phyloP scores from a whole-genome alignment of 345 rosid species.

The Populus nigra region DNA sequence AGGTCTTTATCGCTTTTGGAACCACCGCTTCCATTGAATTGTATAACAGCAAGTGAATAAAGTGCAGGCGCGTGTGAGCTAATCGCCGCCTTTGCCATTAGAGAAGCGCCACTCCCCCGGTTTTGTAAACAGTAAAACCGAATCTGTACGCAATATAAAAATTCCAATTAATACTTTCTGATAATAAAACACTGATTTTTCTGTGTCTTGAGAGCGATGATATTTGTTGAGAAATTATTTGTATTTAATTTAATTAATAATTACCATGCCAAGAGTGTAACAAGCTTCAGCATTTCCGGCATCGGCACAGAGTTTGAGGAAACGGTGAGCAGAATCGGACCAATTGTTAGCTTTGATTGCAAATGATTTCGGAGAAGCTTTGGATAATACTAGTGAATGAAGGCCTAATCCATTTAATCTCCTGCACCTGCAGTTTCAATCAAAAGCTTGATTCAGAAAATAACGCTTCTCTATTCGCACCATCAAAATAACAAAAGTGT shows the following conservation, averaged over 20 bases:
- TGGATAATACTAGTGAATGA: slow-evolving; percentile 51
- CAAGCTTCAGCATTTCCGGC: slow-evolving; percentile 91
- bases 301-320: slow-evolving; percentile 70
- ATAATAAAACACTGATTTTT: not conserved
- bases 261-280: slow-evolving; percentile 95
- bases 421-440: slow-evolving; percentile 62
- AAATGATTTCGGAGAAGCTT: slow-evolving; percentile 53
- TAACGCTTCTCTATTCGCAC: not conserved
- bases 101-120: slow-evolving; percentile 80
- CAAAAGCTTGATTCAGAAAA: not conserved
- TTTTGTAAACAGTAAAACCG: slow-evolving; percentile 82
- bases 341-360: slow-evolving; percentile 65
- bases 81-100: slow-evolving; percentile 96
- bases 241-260: too few species aligned
- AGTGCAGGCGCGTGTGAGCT: slow-evolving; percentile 78
- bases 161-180: not conserved
- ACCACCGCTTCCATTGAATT: slow-evolving; percentile 98
- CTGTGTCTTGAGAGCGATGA: not conserved
- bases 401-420: slow-evolving; percentile 64
- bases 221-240: not conserved
- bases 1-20: slow-evolving; percentile 88
- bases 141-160: slow-evolving; percentile 45
- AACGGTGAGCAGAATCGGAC: slow-evolving; percentile 83
- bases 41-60: slow-evolving; percentile 81
- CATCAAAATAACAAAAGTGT: not conserved